A percentile compares a stretch with the other conserved stretches of the same genome.
These are phyloP conservation scores for Phytophthora pluvialis DNA, from an alignment of 352 stramenopile genomes.

Conservation along the genomic window DNA sequence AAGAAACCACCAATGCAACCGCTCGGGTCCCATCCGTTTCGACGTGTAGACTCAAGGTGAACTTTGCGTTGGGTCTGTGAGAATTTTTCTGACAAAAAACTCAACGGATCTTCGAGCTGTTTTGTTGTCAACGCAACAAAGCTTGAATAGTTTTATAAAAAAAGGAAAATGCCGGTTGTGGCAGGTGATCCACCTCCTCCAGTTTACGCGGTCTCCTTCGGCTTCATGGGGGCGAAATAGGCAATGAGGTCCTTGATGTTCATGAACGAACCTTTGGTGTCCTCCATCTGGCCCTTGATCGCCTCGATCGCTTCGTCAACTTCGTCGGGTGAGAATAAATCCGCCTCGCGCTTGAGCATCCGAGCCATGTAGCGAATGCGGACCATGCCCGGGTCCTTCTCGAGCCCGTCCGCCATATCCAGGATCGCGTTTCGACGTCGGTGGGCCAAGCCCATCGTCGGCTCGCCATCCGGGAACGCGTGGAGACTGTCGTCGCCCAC, in stretches of 20 bases:
- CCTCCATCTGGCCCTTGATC: conserved; percentile 42
- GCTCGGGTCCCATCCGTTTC: too few relatives aligned
- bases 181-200: too few relatives aligned
- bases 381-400: conserved; percentile 60
- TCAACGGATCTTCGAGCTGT: background rate
- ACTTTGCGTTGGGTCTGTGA: too few relatives aligned
- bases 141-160: background rate
- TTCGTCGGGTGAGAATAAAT: conserved; percentile 64
- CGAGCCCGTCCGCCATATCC: conserved; percentile 59
- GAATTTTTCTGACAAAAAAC: too few relatives aligned
- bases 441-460: conserved; percentile 51
- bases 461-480: conserved; percentile 63
- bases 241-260: conserved; percentile 52
- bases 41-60: too few relatives aligned
- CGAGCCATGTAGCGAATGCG: conserved; percentile 68
- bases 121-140: background rate
- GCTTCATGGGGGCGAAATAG: conserved; percentile 47
- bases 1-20: too few relatives aligned
- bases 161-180: background rate
- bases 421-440: conserved; percentile 63
- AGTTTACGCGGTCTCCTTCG: conserved; percentile 19
- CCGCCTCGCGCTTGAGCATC: conserved; percentile 62
- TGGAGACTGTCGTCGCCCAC: conserved; percentile 60
- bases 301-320: conserved; percentile 62
- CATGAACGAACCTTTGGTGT: conserved; percentile 51